A percentile compares a stretch with the other conserved stretches of the same genome.
Evolutionary conservation across 495 filamentous ascomycete genomes (phyloP).

Genomic region (Penicillium flavigenum): DNA sequence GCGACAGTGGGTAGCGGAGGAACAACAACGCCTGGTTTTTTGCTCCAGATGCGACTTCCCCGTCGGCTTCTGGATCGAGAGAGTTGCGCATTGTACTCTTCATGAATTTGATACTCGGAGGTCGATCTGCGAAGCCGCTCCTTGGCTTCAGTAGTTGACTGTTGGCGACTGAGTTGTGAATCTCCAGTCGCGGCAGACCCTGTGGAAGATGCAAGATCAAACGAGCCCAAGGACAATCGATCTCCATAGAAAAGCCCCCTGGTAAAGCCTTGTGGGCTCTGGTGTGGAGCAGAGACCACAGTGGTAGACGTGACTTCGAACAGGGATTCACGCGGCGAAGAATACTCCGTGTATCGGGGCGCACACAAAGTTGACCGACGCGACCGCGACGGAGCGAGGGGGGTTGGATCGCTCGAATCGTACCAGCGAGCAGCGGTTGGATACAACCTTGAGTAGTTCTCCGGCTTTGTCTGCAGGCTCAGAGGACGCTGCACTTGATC

Average conservation of each 20-base stretch:
- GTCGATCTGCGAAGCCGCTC: constrained; percentile 12
- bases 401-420: constrained; percentile 16
- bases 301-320: not conserved
- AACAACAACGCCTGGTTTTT: constrained; percentile 19
- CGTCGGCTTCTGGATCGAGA: constrained; percentile 23
- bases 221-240: constrained; percentile 8
- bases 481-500: constrained; percentile 22
- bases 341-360: constrained; percentile 28
- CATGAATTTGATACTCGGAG: constrained; percentile 15
- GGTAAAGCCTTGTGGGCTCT: constrained; percentile 1
- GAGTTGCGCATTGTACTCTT: not conserved
- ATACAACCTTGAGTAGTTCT: constrained; percentile 21
- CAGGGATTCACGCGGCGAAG: not conserved
- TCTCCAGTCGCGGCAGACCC: constrained; percentile 13
- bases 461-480: constrained; percentile 22
- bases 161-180: constrained; percentile 8
- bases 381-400: constrained; percentile 5
- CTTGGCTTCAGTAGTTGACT: not conserved
- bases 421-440: constrained; percentile 26
- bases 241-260: constrained; percentile 19
- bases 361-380: constrained; percentile 32
- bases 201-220: constrained; percentile 6
- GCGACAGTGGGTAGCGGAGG: constrained; percentile 24
- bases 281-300: not conserved
- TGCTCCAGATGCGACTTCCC: constrained; percentile 22